Percentiles rank a stretch among this genome's conserved stretches.
Evolutionary conservation across 495 filamentous ascomycete genomes (phyloP).

Genomic region (Hypoxylon lienhwacheense): DNA sequence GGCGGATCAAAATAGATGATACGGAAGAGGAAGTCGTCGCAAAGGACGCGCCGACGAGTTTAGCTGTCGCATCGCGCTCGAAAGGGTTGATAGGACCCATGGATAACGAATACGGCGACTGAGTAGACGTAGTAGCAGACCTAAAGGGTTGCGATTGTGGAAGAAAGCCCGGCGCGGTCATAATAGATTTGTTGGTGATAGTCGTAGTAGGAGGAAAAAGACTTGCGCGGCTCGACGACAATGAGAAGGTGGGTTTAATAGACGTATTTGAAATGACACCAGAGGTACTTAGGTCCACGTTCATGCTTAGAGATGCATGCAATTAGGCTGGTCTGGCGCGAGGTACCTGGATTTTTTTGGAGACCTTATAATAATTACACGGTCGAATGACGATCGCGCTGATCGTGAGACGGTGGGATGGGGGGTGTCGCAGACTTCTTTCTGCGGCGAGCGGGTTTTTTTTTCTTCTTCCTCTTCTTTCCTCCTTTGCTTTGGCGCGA

Average conservation of each 20-base stretch:
- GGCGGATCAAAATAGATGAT: conserved; percentile 65
- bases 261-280: conserved; percentile 42
- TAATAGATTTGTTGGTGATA: conserved; percentile 40
- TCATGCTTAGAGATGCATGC: conserved; percentile 51
- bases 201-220: conserved; percentile 39
- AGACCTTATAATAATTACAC: conserved; percentile 23
- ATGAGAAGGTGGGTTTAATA: conserved; percentile 35
- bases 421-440: conserved; percentile 28
- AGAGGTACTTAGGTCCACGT: conserved; percentile 43
- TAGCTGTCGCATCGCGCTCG: conserved; percentile 51
- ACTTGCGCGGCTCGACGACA: conserved; percentile 44
- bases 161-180: conserved; percentile 45
- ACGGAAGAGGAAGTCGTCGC: conserved; percentile 38
- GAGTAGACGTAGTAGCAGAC: conserved; percentile 28
- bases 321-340: conserved; percentile 34
- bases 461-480: conserved; percentile 2
- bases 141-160: conserved; percentile 43
- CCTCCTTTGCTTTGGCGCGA: conserved; percentile 18
- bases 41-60: conserved; percentile 58
- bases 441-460: conserved; percentile 19
- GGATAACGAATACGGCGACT: conserved; percentile 48
- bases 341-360: conserved; percentile 24
- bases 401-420: conserved; percentile 42
- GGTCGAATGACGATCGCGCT: conserved; percentile 47
- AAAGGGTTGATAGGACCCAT: conserved; percentile 37